These are phyloP conservation scores for Rhizopogon hawkerae DNA, from an alignment of 1,284 basidiomycete species.

Conservation along the genomic window DNA sequence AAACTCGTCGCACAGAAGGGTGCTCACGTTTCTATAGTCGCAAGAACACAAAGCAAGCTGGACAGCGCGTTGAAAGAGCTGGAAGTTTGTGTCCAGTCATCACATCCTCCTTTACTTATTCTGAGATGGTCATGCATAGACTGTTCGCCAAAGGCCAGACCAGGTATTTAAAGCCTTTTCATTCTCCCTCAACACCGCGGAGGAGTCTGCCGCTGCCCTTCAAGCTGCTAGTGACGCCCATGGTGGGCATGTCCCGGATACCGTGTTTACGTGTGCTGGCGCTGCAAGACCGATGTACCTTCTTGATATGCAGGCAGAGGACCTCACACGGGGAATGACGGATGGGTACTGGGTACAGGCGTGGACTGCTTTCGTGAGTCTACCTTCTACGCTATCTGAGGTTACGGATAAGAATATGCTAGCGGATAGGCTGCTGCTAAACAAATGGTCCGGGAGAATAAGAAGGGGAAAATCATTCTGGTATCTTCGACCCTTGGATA, in stretches of 20 bases:
- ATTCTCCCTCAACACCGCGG: constrained; percentile 41
- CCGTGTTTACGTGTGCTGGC: constrained; percentile 66
- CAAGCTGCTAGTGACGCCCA: constrained; percentile 38
- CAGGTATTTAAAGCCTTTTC: constrained; percentile 48
- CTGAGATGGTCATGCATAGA: constrained; percentile 16
- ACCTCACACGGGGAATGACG: constrained; percentile 48
- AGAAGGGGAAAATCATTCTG: constrained; percentile 69
- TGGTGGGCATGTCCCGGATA: constrained; percentile 46
- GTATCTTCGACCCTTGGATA: constrained; percentile 78
- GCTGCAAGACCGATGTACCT: constrained; percentile 52
- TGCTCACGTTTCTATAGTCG: constrained; percentile 66
- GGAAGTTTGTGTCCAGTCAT: constrained; percentile 34
- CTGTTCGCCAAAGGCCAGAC: constrained; percentile 30
- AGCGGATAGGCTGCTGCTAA: constrained; percentile 54
- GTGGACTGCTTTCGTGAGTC: constrained; percentile 68
- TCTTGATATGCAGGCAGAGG: constrained; percentile 45
- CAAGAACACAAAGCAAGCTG: constrained; percentile 50
- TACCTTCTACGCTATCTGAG: neutral
- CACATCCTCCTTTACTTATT: neutral
- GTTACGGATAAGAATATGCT: neutral
- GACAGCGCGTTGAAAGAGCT: constrained; percentile 43
- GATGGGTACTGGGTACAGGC: constrained; percentile 66
- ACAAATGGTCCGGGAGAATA: constrained; percentile 55
- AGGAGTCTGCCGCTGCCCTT: constrained; percentile 42
- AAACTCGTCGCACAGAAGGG: constrained; percentile 51